phyloP scores from a whole-genome alignment of 805 yeast genomes.

The Sugiyamaella americana region DNA sequence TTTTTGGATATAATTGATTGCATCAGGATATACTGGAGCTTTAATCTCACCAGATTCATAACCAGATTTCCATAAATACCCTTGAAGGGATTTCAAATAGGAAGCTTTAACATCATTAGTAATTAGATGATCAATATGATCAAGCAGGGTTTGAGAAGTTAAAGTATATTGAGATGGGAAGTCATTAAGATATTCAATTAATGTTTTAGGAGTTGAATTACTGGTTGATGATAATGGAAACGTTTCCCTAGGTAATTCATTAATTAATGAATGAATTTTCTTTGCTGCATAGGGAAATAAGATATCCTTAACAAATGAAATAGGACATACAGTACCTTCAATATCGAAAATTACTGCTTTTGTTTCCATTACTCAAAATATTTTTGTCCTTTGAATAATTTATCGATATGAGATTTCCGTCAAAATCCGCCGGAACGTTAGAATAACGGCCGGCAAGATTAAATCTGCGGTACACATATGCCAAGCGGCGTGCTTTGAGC shows the following conservation, averaged over 20 bases:
- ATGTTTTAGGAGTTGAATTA: constrained; percentile 13
- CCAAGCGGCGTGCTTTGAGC: too few relatives aligned
- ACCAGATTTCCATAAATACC: constrained; percentile 75
- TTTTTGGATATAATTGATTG: constrained; percentile 47
- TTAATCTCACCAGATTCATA: constrained; percentile 66
- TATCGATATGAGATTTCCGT: too few relatives aligned
- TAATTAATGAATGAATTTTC: constrained; percentile 22
- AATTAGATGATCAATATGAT: constrained; percentile 55
- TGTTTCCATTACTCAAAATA: too few relatives aligned
- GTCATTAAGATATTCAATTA: constrained; percentile 31
- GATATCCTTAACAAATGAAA: constrained; percentile 74
- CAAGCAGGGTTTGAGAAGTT: constrained; percentile 33
- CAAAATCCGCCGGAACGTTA: too few relatives aligned
- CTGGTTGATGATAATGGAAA: constrained; percentile 9
- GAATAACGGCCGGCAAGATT: too few relatives aligned
- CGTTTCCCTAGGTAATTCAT: constrained; percentile 4
- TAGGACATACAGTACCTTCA: constrained; percentile 92
- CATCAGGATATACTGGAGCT: constrained; percentile 76
- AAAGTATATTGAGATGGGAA: constrained; percentile 40
- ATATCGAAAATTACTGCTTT: constrained; percentile 56
- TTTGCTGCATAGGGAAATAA: constrained; percentile 64
- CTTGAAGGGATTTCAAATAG: constrained; percentile 71
- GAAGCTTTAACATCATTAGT: constrained; percentile 69
- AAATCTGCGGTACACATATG: too few relatives aligned
- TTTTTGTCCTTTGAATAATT: too few relatives aligned